Percentiles rank a stretch among this genome's conserved stretches.
These are phyloP conservation scores for Tillandsia leiboldiana DNA, from an alignment of 176 grass and related monocot species.

Conservation along the genomic window DNA sequence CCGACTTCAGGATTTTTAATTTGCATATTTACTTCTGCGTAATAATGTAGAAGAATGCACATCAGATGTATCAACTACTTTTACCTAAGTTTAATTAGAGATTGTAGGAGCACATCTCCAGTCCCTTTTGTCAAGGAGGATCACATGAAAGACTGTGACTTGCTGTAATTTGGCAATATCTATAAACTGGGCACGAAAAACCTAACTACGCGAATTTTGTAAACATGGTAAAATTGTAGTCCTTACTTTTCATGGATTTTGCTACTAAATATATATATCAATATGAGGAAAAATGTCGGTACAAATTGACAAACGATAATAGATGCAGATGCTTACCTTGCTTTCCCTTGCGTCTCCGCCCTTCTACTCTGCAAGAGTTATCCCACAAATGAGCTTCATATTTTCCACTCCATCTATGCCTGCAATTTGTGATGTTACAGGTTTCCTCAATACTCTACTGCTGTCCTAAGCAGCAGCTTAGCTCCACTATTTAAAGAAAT, in stretches of 20 bases:
- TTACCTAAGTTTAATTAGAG: background rate
- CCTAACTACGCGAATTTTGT: background rate
- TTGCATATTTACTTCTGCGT: too few relatives aligned
- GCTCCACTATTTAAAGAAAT: background rate
- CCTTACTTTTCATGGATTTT: background rate
- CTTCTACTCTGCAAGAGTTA: constrained; percentile 81
- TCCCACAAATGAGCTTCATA: constrained; percentile 97
- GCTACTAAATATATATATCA: background rate
- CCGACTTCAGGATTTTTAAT: too few relatives aligned
- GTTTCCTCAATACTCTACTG: background rate
- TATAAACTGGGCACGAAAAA: background rate
- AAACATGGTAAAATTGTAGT: background rate
- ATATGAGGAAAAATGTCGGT: background rate
- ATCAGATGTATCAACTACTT: background rate
- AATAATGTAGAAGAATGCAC: too few relatives aligned
- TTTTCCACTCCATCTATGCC: constrained; percentile 97
- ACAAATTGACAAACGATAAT: background rate
- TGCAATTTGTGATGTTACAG: constrained; percentile 26
- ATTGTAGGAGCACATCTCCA: too few relatives aligned
- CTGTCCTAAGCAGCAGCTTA: too few relatives aligned
- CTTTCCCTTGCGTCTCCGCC: constrained; percentile 80
- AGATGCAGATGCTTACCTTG: constrained; percentile 45
- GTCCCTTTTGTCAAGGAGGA: background rate
- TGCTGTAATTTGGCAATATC: background rate
- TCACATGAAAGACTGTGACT: background rate